Evolutionary conservation across 1,139 yeast genomes (phyloP).

Genomic region (Pichia sp.): DNA sequence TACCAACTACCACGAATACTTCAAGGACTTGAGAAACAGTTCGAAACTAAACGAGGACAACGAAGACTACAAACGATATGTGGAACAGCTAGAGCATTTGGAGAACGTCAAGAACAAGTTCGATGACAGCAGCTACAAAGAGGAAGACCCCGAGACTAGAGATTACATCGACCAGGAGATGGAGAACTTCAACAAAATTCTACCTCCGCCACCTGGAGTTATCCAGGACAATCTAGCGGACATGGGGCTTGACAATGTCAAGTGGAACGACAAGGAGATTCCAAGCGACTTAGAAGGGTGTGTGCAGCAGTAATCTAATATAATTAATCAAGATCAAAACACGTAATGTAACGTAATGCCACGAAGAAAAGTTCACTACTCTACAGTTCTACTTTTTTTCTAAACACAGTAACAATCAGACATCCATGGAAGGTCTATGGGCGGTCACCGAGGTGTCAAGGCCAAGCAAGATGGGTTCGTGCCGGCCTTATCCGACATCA

Average conservation of each 20-base stretch:
- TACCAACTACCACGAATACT: slow-evolving; percentile 61
- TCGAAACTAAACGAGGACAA: slow-evolving; percentile 34
- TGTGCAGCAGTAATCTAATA: slow-evolving; percentile 27
- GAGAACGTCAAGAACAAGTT: slow-evolving; percentile 51
- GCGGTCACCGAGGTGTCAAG: slow-evolving; percentile 84
- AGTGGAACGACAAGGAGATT: slow-evolving; percentile 29
- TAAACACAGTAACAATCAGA: slow-evolving; percentile 38
- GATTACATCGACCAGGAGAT: slow-evolving; percentile 52
- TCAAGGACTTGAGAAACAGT: slow-evolving; percentile 35
- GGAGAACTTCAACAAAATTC: slow-evolving; percentile 72
- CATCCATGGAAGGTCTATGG: slow-evolving; percentile 58
- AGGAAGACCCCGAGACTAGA: slow-evolving; percentile 47
- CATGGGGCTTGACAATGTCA: slow-evolving; percentile 30
- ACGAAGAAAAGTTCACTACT: not conserved
- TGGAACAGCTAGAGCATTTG: slow-evolving; percentile 52
- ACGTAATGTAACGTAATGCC: not conserved
- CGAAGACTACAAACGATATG: slow-evolving; percentile 42
- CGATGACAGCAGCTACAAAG: slow-evolving; percentile 52
- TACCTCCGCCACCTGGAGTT: slow-evolving; percentile 83
- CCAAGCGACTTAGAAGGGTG: slow-evolving; percentile 32
- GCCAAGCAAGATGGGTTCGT: slow-evolving; percentile 54
- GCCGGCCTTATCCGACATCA: slow-evolving; percentile 48
- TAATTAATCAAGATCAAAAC: not conserved
- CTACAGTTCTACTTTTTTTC: not conserved
- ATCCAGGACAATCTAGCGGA: slow-evolving; percentile 59